Evolutionary conservation across 768 basidiomycete genomes (phyloP).

Genomic region (Peribolospora kevripleyi): DNA sequence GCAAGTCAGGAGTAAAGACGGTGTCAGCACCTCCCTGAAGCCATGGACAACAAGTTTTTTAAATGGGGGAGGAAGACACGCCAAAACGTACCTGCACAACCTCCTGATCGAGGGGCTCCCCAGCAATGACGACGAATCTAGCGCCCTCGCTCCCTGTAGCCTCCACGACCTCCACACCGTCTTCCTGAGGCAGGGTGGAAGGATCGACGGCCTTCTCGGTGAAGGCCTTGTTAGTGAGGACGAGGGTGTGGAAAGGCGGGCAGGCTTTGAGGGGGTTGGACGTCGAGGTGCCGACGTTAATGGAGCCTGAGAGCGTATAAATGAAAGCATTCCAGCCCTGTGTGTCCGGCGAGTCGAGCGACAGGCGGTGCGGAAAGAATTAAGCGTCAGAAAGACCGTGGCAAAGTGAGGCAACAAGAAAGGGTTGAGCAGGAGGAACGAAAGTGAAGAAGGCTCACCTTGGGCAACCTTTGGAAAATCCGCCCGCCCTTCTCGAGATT

Average conservation of each 20-base stretch:
- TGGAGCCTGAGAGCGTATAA: conserved; percentile 39
- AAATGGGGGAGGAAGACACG: no score
- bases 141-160: conserved; percentile 34
- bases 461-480: conserved; percentile 64
- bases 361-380: no score
- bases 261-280: conserved; percentile 24
- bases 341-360: conserved; percentile 25
- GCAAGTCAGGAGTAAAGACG: conserved; percentile 29
- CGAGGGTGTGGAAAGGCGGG: conserved; percentile 43
- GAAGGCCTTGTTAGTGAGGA: conserved; percentile 32
- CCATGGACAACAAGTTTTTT: no score
- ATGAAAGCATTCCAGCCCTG: conserved; percentile 71
- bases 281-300: conserved; percentile 31
- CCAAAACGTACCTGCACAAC: conserved; percentile 34
- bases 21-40: background rate
- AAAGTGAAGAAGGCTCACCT: conserved; percentile 14
- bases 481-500: conserved; percentile 34
- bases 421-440: background rate
- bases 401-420: background rate
- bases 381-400: background rate
- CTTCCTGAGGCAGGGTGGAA: conserved; percentile 20
- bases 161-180: conserved; percentile 38
- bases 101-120: conserved; percentile 66
- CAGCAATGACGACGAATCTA: conserved; percentile 54
- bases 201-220: no score